These are phyloP conservation scores for Apiotrichum porosum DNA, from an alignment of 1,284 basidiomycete species.

Conservation along the genomic window DNA sequence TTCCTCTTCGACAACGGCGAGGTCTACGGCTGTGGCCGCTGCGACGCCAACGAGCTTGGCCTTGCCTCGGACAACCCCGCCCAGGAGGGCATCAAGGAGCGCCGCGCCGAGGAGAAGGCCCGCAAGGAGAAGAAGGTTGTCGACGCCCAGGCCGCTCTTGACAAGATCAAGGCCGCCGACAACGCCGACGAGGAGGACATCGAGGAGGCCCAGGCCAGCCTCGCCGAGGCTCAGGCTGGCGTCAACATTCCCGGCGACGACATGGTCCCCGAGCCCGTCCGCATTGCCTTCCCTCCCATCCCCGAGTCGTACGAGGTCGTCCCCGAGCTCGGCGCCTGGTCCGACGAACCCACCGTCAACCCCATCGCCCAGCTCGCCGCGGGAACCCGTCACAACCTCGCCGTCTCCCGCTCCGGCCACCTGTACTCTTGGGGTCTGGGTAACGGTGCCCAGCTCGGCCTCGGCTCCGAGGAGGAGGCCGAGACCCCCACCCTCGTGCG, in stretches of 20 bases:
- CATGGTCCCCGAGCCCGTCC: constrained; percentile 54
- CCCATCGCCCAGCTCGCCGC: constrained; percentile 68
- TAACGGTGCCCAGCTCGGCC: constrained; percentile 52
- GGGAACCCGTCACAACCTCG: constrained; percentile 77
- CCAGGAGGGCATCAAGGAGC: constrained; percentile 51
- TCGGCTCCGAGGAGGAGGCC: constrained; percentile 49
- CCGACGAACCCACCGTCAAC: constrained; percentile 52
- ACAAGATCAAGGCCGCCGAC: constrained; percentile 19
- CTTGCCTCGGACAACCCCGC: constrained; percentile 58
- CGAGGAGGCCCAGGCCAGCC: constrained; percentile 28
- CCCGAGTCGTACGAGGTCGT: constrained; percentile 49
- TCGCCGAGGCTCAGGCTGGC: constrained; percentile 46
- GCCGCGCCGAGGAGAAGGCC: constrained; percentile 38
- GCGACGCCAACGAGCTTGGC: constrained; percentile 73
- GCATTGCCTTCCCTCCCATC: constrained; percentile 61
- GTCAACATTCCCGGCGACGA: constrained; percentile 55
- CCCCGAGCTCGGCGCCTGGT: constrained; percentile 46
- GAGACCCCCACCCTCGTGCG: constrained; percentile 64
- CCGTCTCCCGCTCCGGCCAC: constrained; percentile 69
- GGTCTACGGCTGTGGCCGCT: constrained; percentile 76
- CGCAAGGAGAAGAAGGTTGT: constrained; percentile 37
- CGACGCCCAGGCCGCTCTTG: constrained; percentile 24
- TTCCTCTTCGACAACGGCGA: constrained; percentile 79
- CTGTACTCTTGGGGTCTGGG: constrained; percentile 84
- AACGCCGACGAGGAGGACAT: constrained; percentile 26